These are phyloP conservation scores for Cordyceps fumosorosea DNA, from an alignment of 2,329 filamentous ascomycete species.

Conservation along the genomic window DNA sequence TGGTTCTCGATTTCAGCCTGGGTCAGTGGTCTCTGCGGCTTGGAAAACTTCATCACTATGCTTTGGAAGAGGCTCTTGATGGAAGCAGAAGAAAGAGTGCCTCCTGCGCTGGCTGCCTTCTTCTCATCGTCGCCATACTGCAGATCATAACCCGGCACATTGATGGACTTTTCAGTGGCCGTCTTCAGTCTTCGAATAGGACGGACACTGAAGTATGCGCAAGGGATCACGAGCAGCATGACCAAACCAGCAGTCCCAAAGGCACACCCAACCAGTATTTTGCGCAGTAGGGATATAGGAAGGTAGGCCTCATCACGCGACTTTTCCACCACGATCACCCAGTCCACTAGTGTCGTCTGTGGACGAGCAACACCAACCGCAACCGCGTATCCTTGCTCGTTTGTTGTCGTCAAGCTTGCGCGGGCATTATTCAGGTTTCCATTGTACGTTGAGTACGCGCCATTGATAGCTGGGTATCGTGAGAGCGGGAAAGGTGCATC, in stretches of 20 bases:
- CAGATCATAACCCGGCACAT: slow-evolving; percentile 54
- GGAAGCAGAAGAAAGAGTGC: slow-evolving; percentile 36
- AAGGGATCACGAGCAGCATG: slow-evolving; percentile 64
- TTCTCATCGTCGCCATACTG: slow-evolving; percentile 37
- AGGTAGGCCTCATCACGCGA: slow-evolving; percentile 65
- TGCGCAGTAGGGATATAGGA: slow-evolving; percentile 68
- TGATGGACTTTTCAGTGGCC: slow-evolving; percentile 68
- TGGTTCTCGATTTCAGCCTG: slow-evolving; percentile 29
- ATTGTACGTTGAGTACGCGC: slow-evolving; percentile 50
- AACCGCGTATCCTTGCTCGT: slow-evolving; percentile 64
- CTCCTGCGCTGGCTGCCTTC: slow-evolving; percentile 33
- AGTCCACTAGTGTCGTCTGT: slow-evolving; percentile 63
- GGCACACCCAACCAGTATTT: slow-evolving; percentile 75
- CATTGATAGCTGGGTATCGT: slow-evolving; percentile 55
- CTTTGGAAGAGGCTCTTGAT: slow-evolving; percentile 35
- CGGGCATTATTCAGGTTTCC: slow-evolving; percentile 57
- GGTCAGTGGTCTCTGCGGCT: slow-evolving; percentile 22
- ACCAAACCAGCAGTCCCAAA: slow-evolving; percentile 75
- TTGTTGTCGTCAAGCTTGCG: slow-evolving; percentile 59
- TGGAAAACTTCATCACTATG: slow-evolving; percentile 31
- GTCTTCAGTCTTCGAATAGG: slow-evolving; percentile 71
- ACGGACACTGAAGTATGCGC: slow-evolving; percentile 73
- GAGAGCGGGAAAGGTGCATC: slow-evolving; percentile 50
- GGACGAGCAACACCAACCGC: slow-evolving; percentile 76
- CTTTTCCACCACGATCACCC: slow-evolving; percentile 78